Evolutionary conservation across 192 early-diverging fungal genomes (phyloP).

Genomic region (Coemansia sp.): DNA sequence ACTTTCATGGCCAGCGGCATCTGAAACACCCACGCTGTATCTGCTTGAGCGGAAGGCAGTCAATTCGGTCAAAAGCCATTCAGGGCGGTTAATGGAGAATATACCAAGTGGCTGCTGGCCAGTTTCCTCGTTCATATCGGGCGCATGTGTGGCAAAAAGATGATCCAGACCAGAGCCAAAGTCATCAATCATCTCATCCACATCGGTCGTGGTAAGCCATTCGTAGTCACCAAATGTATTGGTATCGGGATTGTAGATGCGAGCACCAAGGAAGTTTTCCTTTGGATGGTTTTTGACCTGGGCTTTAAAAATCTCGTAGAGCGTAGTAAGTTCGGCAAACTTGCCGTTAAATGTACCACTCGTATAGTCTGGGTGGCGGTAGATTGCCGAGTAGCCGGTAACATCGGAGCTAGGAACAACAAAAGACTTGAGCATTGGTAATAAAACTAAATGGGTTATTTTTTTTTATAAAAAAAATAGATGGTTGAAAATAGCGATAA

Average conservation of each 20-base stretch:
- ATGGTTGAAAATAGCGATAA: too few species aligned
- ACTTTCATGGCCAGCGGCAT: conserved; percentile 68
- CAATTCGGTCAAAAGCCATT: conserved; percentile 68
- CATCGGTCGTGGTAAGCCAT: conserved; percentile 57
- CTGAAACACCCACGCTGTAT: conserved; percentile 70
- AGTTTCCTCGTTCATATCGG: not conserved
- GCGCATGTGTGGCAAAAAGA: conserved; percentile 54
- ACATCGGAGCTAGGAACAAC: too few species aligned
- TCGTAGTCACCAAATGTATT: conserved; percentile 52
- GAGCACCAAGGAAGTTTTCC: conserved; percentile 51
- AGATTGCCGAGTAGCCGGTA: not conserved
- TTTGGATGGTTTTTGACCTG: conserved; percentile 15
- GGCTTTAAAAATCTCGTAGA: conserved; percentile 31
- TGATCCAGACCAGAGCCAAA: conserved; percentile 61
- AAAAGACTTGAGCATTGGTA: too few species aligned
- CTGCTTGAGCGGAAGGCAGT: conserved; percentile 59
- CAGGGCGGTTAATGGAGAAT: conserved; percentile 68
- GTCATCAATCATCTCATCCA: conserved; percentile 52
- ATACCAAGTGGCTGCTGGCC: conserved; percentile 57
- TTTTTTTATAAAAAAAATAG: too few species aligned
- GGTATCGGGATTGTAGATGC: conserved; percentile 53
- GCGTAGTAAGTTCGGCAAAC: conserved; percentile 23
- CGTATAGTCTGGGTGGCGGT: conserved; percentile 25
- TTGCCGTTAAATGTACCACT: conserved; percentile 24
- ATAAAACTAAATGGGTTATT: too few species aligned